Conservation (phyloP, 352 stramenopile genomes). For the Phytophthora multivora region DNA sequence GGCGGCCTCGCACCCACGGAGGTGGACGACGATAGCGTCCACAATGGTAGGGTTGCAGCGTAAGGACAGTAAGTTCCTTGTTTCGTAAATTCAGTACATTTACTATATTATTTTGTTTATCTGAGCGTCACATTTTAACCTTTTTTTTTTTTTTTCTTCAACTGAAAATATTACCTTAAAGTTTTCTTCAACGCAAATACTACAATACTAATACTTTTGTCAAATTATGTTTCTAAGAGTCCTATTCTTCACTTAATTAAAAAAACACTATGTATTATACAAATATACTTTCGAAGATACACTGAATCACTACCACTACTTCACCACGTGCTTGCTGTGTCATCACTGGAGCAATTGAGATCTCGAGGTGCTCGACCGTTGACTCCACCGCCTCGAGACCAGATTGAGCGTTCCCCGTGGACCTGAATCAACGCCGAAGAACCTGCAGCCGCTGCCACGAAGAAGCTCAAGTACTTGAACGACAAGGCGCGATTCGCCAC, state of each 20-base stretch:
- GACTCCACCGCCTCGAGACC: slow-evolving; percentile 12
- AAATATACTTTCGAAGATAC: not conserved
- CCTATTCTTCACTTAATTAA: too few relatives aligned
- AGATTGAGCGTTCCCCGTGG: slow-evolving; percentile 27
- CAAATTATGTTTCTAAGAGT: too few relatives aligned
- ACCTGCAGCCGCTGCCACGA: slow-evolving; percentile 27
- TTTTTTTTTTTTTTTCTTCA: too few relatives aligned
- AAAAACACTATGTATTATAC: not conserved
- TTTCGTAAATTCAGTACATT: too few relatives aligned
- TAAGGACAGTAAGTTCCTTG: not conserved
- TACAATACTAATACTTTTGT: too few relatives aligned
- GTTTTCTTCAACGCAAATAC: too few relatives aligned
- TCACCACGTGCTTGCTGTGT: slow-evolving; percentile 9
- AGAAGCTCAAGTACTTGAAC: slow-evolving; percentile 50
- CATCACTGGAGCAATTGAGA: not conserved
- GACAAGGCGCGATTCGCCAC: slow-evolving; percentile 34
- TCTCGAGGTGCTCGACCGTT: not conserved
- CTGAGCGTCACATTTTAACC: too few relatives aligned
- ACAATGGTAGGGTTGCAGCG: slow-evolving; percentile 14
- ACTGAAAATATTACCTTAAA: too few relatives aligned
- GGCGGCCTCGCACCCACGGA: slow-evolving; percentile 25
- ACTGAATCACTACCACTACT: not conserved
- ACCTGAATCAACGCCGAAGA: slow-evolving; percentile 15
- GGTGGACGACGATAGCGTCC: slow-evolving; percentile 42
- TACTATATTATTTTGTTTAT: too few relatives aligned